A percentile compares a stretch with the other conserved stretches of the same genome.
phyloP scores from a whole-genome alignment of 106 monocot species.

The Phalaenopsis equestris region DNA sequence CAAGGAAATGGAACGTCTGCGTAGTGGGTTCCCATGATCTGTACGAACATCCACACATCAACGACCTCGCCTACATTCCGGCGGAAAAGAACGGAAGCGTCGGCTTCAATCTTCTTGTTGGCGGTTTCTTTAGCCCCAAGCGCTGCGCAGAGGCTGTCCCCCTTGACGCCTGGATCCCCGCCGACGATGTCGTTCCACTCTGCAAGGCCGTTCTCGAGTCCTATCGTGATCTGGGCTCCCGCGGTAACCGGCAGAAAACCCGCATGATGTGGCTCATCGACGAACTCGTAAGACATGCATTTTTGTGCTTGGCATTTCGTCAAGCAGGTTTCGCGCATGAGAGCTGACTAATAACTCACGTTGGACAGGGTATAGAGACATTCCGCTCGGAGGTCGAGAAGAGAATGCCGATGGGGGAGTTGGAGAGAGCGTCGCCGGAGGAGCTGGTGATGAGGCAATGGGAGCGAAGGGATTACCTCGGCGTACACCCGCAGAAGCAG shows the following conservation, averaged over 20 bases:
- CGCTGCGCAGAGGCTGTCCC: conserved; percentile 86
- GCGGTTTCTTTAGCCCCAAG: conserved; percentile 96
- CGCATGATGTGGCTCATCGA: conserved; percentile 99
- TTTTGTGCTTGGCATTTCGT: not conserved
- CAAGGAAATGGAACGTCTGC: conserved; percentile 97
- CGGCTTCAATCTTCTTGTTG: conserved; percentile 91
- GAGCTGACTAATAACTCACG: not conserved
- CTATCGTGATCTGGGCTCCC: conserved; percentile 78
- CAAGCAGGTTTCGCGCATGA: not conserved
- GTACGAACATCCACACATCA: conserved; percentile 96
- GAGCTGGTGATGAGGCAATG: conserved; percentile 57
- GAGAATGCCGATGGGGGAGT: conserved; percentile 54
- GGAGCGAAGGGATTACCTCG: conserved; percentile 77
- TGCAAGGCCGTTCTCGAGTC: conserved; percentile 80
- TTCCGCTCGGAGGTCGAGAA: conserved; percentile 78
- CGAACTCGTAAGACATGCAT: conserved; percentile 58
- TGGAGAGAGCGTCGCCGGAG: conserved; percentile 47
- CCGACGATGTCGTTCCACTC: conserved; percentile 48
- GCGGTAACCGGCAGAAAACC: conserved; percentile 90
- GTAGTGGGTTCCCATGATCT: conserved; percentile 90
- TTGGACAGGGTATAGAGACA: conserved; percentile 62
- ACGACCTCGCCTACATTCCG: conserved; percentile 95
- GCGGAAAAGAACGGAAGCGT: conserved; percentile 63
- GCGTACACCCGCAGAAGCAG: conserved; percentile 86
- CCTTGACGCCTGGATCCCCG: conserved; percentile 81